Evolutionary conservation across 805 yeast species (phyloP).

Genomic region (Lipomyces anomalus): DNA sequence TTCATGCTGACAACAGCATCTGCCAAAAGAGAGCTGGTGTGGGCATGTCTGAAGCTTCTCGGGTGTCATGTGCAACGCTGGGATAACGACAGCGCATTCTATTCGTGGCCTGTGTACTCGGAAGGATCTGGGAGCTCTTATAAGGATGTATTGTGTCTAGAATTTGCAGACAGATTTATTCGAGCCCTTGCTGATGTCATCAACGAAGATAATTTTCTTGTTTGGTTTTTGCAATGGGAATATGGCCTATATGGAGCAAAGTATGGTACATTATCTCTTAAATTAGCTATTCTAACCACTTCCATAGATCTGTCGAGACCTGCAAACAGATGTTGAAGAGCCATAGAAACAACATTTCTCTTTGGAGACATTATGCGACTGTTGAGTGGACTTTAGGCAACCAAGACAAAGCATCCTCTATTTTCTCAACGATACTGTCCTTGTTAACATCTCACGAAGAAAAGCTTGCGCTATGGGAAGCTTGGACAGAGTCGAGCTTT

Average conservation of each 20-base stretch:
- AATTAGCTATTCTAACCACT: too few species aligned
- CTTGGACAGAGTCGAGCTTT: constrained; percentile 4
- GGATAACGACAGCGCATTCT: constrained; percentile 3
- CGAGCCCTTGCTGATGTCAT: neutral
- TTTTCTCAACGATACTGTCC: constrained; percentile 3
- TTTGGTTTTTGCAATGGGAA: constrained; percentile 8
- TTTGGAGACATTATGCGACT: constrained; percentile 13
- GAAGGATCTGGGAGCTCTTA: neutral
- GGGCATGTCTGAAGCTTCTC: constrained; percentile 18
- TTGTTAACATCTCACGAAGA: constrained; percentile 5
- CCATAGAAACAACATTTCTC: constrained; percentile 2
- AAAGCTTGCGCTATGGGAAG: constrained; percentile 4
- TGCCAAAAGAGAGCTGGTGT: constrained; percentile 8
- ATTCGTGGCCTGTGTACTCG: constrained; percentile 5
- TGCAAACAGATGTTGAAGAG: constrained; percentile 5
- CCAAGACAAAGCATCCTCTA: constrained; percentile 2
- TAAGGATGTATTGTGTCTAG: neutral
- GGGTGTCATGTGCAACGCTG: constrained; percentile 11
- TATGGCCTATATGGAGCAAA: neutral
- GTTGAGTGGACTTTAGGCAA: constrained; percentile 8
- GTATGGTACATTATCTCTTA: too few species aligned
- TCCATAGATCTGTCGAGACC: too few species aligned
- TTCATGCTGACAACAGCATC: constrained; percentile 1
- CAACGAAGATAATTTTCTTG: constrained; percentile 7
- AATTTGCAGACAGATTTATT: constrained; percentile 3